Percentiles rank a stretch among this genome's conserved stretches.
These are phyloP conservation scores for Alternaria solani DNA, from an alignment of 2,329 filamentous ascomycete species.

Conservation along the genomic window DNA sequence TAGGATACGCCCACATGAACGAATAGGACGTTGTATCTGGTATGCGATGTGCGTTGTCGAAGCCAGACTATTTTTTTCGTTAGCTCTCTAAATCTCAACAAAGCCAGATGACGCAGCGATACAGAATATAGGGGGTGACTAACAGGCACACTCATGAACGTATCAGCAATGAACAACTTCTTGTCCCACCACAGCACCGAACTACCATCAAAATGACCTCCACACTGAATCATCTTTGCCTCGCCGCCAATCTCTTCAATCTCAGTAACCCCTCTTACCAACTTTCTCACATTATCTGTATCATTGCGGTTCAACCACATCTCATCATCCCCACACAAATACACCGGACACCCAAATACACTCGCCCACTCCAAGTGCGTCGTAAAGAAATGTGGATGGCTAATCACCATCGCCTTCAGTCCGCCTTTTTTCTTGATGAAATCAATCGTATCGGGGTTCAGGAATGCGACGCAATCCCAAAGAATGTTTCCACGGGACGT, in stretches of 20 bases:
- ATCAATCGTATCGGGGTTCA: conserved; percentile 70
- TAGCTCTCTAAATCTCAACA: not conserved
- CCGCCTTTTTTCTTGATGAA: conserved; percentile 70
- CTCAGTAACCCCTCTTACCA: conserved; percentile 54
- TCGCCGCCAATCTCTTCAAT: conserved; percentile 53
- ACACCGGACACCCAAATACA: conserved; percentile 74
- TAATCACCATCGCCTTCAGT: conserved; percentile 74
- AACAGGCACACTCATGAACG: conserved; percentile 73
- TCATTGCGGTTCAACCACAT: conserved; percentile 67
- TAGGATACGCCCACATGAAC: conserved; percentile 74
- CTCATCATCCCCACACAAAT: conserved; percentile 70
- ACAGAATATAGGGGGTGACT: conserved; percentile 26
- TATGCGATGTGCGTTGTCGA: conserved; percentile 51
- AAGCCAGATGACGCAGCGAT: not conserved
- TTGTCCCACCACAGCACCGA: conserved; percentile 67
- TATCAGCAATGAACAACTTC: conserved; percentile 77
- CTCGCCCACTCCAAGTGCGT: conserved; percentile 78
- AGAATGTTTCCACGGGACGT: conserved; percentile 75
- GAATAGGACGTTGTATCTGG: conserved; percentile 63
- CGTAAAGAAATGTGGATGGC: conserved; percentile 83
- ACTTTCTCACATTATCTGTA: conserved; percentile 51
- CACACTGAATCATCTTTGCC: conserved; percentile 71
- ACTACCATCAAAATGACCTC: conserved; percentile 82
- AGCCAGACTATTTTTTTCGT: conserved; percentile 33
- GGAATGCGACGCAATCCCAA: conserved; percentile 78